Evolutionary conservation across 306 rosid genomes (phyloP).

Genomic region (Pterocarpus santalinus): DNA sequence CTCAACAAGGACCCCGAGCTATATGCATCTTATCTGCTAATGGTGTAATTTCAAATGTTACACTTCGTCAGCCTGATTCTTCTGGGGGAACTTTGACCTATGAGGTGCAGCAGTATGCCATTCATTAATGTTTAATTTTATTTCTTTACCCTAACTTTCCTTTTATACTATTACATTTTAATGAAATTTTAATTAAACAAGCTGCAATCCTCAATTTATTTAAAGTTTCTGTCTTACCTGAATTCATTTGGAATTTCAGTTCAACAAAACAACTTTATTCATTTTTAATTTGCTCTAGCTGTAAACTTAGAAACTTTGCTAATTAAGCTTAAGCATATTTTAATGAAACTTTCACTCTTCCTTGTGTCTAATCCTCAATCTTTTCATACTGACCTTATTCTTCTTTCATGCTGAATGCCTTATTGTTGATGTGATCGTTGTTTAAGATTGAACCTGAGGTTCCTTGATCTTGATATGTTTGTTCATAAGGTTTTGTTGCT

Average conservation of each 20-base stretch:
- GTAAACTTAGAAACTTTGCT: neutral
- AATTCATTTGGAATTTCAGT: no score
- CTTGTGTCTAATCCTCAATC: slow-evolving; percentile 1
- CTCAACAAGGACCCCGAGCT: slow-evolving; percentile 90
- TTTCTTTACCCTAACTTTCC: neutral
- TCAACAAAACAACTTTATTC: neutral
- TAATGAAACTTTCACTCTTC: neutral
- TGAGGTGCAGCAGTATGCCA: slow-evolving; percentile 64
- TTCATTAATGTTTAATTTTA: slow-evolving; percentile 22
- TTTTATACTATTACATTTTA: neutral
- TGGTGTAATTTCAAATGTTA: slow-evolving; percentile 79
- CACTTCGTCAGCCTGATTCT: slow-evolving; percentile 83
- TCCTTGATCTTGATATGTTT: neutral
- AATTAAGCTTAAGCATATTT: slow-evolving; percentile 1
- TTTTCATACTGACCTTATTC: slow-evolving; percentile 7
- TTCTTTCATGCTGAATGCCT: neutral
- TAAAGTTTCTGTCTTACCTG: neutral
- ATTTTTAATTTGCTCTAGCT: slow-evolving; percentile 5
- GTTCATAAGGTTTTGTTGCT: neutral
- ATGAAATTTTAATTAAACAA: slow-evolving; percentile 23
- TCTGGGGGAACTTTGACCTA: slow-evolving; percentile 76
- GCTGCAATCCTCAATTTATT: neutral
- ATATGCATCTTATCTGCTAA: slow-evolving; percentile 81
- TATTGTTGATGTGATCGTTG: neutral
- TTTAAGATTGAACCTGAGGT: neutral